Percentiles rank a stretch among this genome's conserved stretches.
These are phyloP conservation scores for Beauveria asiatica DNA, from an alignment of 2,329 filamentous ascomycete genomes.

Conservation along the genomic window DNA sequence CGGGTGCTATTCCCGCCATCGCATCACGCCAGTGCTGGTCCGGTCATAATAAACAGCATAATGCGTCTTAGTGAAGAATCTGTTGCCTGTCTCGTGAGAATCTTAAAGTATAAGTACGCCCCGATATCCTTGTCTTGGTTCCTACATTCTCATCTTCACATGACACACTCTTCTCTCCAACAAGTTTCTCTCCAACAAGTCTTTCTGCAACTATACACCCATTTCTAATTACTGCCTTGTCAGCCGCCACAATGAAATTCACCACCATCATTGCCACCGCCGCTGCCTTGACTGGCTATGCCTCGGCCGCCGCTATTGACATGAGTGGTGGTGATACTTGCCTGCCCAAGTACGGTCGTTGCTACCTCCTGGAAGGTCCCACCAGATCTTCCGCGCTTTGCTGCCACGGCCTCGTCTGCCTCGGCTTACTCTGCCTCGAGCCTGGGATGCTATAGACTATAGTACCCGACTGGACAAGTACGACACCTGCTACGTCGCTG, in stretches of 20 bases:
- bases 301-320: background rate
- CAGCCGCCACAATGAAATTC: conserved; percentile 2
- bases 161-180: background rate
- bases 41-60: background rate
- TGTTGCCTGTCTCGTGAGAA: background rate
- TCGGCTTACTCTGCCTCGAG: background rate
- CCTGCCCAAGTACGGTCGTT: background rate
- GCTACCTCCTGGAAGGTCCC: background rate
- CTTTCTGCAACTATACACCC: background rate
- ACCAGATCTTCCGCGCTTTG: background rate
- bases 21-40: background rate
- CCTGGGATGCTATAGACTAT: background rate
- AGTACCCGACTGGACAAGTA: background rate
- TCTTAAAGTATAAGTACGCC: background rate
- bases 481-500: background rate
- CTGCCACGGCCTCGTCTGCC: background rate
- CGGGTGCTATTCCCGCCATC: background rate
- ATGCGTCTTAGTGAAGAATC: background rate
- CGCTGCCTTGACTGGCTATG: background rate
- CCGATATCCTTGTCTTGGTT: background rate
- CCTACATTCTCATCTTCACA: background rate
- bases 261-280: background rate
- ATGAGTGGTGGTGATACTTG: background rate
- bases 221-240: background rate
- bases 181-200: background rate